These are phyloP conservation scores for Mrakia gelida DNA, from an alignment of 768 basidiomycete genomes.

Conservation along the genomic window DNA sequence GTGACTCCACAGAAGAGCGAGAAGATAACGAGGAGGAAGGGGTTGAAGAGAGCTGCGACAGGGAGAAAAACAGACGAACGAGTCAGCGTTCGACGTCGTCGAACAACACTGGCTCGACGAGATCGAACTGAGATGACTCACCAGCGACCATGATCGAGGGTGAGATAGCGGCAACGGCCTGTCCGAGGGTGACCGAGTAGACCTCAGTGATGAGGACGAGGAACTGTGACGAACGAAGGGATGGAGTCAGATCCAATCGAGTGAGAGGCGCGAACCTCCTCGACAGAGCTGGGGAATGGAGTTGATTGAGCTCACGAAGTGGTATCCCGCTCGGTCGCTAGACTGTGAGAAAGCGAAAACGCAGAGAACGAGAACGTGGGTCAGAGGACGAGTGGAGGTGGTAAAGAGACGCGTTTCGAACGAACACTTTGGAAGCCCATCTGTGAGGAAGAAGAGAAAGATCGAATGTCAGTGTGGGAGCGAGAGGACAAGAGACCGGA, in stretches of 20 bases:
- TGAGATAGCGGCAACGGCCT: constrained; percentile 35
- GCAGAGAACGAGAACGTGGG: constrained; percentile 43
- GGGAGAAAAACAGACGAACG: too few species aligned
- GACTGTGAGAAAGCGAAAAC: background rate
- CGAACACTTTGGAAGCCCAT: background rate
- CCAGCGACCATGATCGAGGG: constrained; percentile 23
- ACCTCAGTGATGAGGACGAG: constrained; percentile 67
- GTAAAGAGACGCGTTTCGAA: constrained; percentile 55
- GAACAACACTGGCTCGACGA: too few species aligned
- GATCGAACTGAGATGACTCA: too few species aligned
- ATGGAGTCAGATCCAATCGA: too few species aligned
- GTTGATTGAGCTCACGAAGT: too few species aligned
- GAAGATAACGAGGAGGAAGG: constrained; percentile 61
- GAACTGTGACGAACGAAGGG: background rate
- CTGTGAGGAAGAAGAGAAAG: too few species aligned
- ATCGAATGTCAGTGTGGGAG: too few species aligned
- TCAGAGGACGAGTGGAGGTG: constrained; percentile 62
- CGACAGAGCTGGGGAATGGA: too few species aligned
- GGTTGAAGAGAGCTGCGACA: constrained; percentile 50
- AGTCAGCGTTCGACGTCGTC: too few species aligned
- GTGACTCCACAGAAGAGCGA: constrained; percentile 76
- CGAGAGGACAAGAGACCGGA: too few species aligned
- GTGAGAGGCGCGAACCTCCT: constrained; percentile 41
- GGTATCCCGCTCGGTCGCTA: constrained; percentile 52
- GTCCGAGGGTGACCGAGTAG: constrained; percentile 63